Evolutionary conservation across 805 yeast species (phyloP).

Genomic region (Isabelozyma heimii): DNA sequence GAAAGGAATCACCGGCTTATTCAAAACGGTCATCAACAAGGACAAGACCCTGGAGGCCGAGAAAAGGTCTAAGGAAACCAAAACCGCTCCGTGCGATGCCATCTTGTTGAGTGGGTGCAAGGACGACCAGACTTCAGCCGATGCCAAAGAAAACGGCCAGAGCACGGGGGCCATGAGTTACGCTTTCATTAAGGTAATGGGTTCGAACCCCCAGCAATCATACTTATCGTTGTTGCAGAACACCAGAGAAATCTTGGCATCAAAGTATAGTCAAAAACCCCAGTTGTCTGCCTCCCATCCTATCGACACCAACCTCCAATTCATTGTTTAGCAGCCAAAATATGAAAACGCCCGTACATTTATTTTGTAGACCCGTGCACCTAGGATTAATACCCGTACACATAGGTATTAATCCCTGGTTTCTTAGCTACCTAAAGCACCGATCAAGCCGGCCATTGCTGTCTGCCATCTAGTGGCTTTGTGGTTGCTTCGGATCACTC

Average conservation of each 20-base stretch:
- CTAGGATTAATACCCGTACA: too few species aligned
- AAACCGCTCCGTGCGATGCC: slow-evolving; percentile 75
- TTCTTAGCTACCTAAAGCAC: too few species aligned
- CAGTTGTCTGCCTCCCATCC: slow-evolving; percentile 81
- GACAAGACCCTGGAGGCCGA: slow-evolving; percentile 18
- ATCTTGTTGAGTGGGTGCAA: slow-evolving; percentile 78
- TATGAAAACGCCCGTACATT: too few species aligned
- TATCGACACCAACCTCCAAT: slow-evolving; percentile 53
- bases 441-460: too few species aligned
- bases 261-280: slow-evolving; percentile 77
- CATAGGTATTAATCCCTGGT: too few species aligned
- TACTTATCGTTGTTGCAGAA: slow-evolving; percentile 68
- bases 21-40: slow-evolving; percentile 17
- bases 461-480: too few species aligned
- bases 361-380: not conserved
- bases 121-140: slow-evolving; percentile 79
- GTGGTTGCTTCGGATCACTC: too few species aligned
- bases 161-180: slow-evolving; percentile 86
- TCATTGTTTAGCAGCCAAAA: slow-evolving; percentile 22
- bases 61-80: slow-evolving; percentile 49
- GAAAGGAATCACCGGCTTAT: slow-evolving; percentile 31
- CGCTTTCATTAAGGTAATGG: slow-evolving; percentile 67
- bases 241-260: slow-evolving; percentile 60
- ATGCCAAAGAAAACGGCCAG: slow-evolving; percentile 66
- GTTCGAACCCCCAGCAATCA: slow-evolving; percentile 60